phyloP scores from a whole-genome alignment of 352 stramenopile species.

The Globisporangium irregulare region DNA sequence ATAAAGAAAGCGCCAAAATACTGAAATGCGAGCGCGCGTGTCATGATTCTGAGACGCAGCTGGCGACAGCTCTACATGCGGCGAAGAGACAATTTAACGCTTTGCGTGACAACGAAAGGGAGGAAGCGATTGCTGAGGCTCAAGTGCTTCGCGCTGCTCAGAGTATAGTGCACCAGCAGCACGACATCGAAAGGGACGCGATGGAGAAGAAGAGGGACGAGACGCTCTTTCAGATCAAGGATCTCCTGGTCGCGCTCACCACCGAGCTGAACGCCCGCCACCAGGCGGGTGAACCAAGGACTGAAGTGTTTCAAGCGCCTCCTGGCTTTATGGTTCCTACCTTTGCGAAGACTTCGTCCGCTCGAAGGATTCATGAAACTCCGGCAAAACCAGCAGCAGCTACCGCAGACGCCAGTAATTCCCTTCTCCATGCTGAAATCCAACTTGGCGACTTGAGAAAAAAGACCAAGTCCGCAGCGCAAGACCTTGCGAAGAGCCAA shows the following conservation, averaged over 20 bases:
- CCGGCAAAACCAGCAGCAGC: neutral
- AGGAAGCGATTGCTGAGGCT: slow-evolving; percentile 2
- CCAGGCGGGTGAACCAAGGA: neutral
- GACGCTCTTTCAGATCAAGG: slow-evolving; percentile 58
- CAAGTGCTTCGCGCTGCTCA: neutral
- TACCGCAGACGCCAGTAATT: neutral
- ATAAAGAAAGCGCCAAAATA: slow-evolving; percentile 22
- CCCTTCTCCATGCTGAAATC: neutral
- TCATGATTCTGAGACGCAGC: slow-evolving; percentile 15
- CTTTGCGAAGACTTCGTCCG: neutral
- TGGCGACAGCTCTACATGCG: slow-evolving; percentile 17
- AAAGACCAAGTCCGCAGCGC: slow-evolving; percentile 4
- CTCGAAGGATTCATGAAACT: neutral
- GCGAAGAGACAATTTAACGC: slow-evolving; percentile 25
- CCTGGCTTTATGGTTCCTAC: neutral
- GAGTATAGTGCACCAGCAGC: neutral
- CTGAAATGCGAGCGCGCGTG: slow-evolving; percentile 23
- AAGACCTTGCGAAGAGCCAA: slow-evolving; percentile 19
- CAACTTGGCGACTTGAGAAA: slow-evolving; percentile 10
- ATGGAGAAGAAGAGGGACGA: slow-evolving; percentile 28
- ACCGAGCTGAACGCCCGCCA: slow-evolving; percentile 22
- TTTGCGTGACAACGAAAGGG: neutral
- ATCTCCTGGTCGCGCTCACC: slow-evolving; percentile 37
- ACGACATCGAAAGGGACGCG: neutral
- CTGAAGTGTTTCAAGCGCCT: neutral